Evolutionary conservation across 208 protist species (phyloP).

Genomic region (Leishmania guyanensis): DNA sequence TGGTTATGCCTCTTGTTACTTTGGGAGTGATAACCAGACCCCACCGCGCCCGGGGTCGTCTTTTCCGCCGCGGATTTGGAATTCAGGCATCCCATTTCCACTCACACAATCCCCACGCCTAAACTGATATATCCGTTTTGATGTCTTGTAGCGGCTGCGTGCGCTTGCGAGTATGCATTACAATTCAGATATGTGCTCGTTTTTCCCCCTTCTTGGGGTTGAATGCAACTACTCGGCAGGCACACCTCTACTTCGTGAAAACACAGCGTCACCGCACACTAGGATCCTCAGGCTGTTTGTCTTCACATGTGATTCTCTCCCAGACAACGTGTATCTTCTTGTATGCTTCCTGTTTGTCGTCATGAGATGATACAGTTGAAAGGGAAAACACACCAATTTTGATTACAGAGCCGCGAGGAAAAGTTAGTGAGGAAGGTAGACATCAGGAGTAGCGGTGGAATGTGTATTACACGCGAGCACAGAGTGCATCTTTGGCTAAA

Average conservation of each 20-base stretch:
- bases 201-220: background rate
- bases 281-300: background rate
- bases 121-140: background rate
- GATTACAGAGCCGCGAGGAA: background rate
- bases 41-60: slow-evolving; percentile 1
- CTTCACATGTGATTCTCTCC: background rate
- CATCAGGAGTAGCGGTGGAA: background rate
- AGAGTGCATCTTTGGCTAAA: background rate
- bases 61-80: slow-evolving; percentile 49
- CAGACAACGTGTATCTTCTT: background rate
- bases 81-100: slow-evolving; percentile 60
- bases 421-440: background rate
- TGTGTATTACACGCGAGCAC: background rate
- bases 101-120: background rate
- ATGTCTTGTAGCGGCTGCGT: background rate
- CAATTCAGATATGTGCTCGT: background rate
- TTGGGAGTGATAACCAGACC: slow-evolving; percentile 1
- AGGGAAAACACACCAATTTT: background rate
- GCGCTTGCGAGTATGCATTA: background rate
- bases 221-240: background rate
- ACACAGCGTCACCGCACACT: background rate
- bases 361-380: background rate
- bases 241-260: background rate
- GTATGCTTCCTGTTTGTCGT: background rate
- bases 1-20: slow-evolving; percentile 11